Percentiles rank a stretch among this genome's conserved stretches.
Conservation (phyloP, 176 grass and related monocot genomes). For the Oryza coarctata region DNA sequence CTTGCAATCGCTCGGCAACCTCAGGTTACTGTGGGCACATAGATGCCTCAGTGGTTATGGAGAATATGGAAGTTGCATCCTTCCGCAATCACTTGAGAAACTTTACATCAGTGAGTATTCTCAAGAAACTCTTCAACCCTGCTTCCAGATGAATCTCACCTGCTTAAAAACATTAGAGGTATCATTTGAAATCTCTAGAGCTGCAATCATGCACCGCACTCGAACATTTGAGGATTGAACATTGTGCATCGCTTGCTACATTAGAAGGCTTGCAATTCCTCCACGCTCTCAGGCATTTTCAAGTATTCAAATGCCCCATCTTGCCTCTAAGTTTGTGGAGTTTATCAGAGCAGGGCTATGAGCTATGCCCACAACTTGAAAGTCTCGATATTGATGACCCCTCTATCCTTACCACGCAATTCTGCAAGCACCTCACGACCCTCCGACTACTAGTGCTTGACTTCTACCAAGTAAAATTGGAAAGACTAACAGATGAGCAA, state of each 20-base stretch:
- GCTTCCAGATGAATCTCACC: too few species aligned
- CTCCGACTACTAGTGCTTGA: not conserved
- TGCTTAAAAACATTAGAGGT: too few species aligned
- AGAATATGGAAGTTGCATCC: too few species aligned
- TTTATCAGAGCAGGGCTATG: not conserved
- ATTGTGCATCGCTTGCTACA: too few species aligned
- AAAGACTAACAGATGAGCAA: constrained; percentile 9
- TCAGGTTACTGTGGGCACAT: not conserved
- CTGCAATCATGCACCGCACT: too few species aligned
- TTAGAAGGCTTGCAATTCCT: not conserved
- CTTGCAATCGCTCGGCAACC: not conserved
- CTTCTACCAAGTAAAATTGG: not conserved
- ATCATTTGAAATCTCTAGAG: too few species aligned
- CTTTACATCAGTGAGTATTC: too few species aligned
- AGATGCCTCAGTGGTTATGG: too few species aligned
- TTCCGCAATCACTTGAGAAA: too few species aligned
- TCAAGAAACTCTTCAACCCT: too few species aligned
- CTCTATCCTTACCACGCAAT: not conserved
- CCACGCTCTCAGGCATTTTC: not conserved
- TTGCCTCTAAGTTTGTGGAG: not conserved
- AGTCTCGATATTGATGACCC: accelerated
- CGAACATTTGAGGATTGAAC: too few species aligned
- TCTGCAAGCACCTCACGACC: constrained; percentile 25
- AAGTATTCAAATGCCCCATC: accelerated
- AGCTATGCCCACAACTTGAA: not conserved